Evolutionary conservation across 2,329 filamentous ascomycete genomes (phyloP), one percentile per base, ranked within the genome.

Genomic region (Cytospora piceicola): DNA sequence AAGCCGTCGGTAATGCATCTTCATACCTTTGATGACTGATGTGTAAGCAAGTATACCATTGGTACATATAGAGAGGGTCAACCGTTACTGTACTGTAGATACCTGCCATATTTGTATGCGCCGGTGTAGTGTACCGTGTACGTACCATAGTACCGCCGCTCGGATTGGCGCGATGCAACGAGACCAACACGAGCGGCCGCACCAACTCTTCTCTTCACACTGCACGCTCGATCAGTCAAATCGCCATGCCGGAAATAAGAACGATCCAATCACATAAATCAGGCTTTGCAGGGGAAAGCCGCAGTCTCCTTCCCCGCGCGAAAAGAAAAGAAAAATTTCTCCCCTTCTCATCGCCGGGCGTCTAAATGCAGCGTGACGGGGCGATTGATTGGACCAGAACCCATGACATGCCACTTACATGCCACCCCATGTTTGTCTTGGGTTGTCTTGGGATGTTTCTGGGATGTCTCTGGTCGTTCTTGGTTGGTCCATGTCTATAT

Each of bases 281-380:
- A 52, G 34, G 51, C 11, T 32, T 32, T 2, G 32, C 32, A 36
- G 11, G 32, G 24, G 20, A 46, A 55, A 46, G 36, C 36, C 49
- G 58, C 58, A 57, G 46, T 42, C 36, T n/a, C 1, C 15, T 63
- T 51, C 60, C 60, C 60, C 60, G 60, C 60, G 53, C 53, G 36
- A 63, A 57, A 34, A 42, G 14, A 11, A 36, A 36, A 36, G 14
- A 36, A 14, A 39, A 14, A 17, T 20, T n/a, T 42, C 39, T 53
- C 15, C 53, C 60, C 29, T 22, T 63, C 34, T 57, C 49, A 42
- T 55, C 64, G 69, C 56, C 66, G 61, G 72, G 73, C 73, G 73
- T 75, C 66, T 73, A 75, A 27, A 67, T 74, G 73, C 72, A 73
- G 70, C 65, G 73, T 75, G 73, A 75, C 69, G 29, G 64, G n/a